Evolutionary conservation across 768 basidiomycete genomes (phyloP), one percentile per base, ranked within the genome.

Genomic region (Crepidotus variabilis): DNA sequence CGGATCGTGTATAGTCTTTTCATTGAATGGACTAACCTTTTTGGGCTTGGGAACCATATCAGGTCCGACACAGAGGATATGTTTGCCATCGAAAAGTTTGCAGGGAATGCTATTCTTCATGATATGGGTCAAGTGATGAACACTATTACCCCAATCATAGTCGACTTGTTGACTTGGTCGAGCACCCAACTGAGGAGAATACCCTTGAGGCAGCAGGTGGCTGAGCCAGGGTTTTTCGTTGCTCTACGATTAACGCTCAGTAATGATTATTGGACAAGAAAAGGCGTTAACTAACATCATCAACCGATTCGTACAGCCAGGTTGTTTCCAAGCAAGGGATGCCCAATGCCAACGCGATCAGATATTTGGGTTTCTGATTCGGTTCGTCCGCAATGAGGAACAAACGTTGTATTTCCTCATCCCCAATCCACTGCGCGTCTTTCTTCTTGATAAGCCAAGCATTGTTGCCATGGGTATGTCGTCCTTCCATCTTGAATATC

Each of bases 341-440:
- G 10, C 94, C 94, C 39, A 94, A 74, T 0, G 90, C 92, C 33
- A 98, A 79, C 6, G 92, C 90, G 2, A 87, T 78, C 52, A 96
- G 74, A 63, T 82, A 93, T 69, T 94, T 95, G 9, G 87, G 82
- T 61, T 90, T 94, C 55, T 83, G 81, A 60, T 78, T 83, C 8
- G 78, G 67, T 13, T 84, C 80, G 59, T 90, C 85, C 0, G 89
- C 82, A 14, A 92, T 58, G 39, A 92, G 74, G 69, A 90, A 90
- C 21, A 88, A 75, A 13, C 81, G 78, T 14, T 81, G 67, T 35
- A 83, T 70, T 24, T 75, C 72, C n/a, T 65, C 56, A 33, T 74
- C 72, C 51, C 75, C 76, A 18, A 62, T 68, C 70, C 78, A 80
- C 35, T 70, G 65, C 24, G 83, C 75, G 33, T 88, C 82, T 16